Evolutionary conservation across 2,329 filamentous ascomycete genomes (phyloP).

Genomic region (Pyricularia pennisetigena): DNA sequence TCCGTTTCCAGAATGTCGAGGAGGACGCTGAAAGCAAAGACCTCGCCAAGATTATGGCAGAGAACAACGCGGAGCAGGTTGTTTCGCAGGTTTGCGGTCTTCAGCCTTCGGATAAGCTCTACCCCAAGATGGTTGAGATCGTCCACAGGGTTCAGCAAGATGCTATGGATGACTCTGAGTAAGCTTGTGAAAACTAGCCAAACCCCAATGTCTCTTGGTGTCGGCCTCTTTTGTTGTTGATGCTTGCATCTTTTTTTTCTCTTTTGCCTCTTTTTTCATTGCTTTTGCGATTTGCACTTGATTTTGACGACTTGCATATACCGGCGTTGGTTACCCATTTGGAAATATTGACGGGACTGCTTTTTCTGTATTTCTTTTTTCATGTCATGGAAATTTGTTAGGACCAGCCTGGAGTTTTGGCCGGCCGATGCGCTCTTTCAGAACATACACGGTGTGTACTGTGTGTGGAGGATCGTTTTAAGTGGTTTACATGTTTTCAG

Average conservation of each 20-base stretch:
- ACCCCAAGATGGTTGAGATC: constrained; percentile 61
- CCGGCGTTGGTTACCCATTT: background rate
- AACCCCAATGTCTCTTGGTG: background rate
- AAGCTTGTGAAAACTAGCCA: background rate
- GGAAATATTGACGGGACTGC: background rate
- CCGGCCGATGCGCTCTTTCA: background rate
- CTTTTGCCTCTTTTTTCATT: background rate
- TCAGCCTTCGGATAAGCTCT: constrained; percentile 67
- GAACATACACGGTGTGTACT: background rate
- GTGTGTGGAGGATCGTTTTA: background rate
- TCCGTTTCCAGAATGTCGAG: constrained; percentile 91
- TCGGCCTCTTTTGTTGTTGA: background rate
- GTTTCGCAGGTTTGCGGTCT: constrained; percentile 77
- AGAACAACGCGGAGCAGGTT: constrained; percentile 62
- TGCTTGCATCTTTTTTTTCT: background rate
- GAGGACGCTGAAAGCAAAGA: constrained; percentile 84
- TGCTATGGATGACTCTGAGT: constrained; percentile 14
- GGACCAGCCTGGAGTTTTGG: background rate
- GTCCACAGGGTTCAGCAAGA: constrained; percentile 78
- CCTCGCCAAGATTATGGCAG: constrained; percentile 76
- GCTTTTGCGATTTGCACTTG: background rate
- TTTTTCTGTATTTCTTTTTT: background rate
- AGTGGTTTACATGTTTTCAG: background rate
- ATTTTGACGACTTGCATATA: background rate
- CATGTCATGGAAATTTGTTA: background rate